phyloP scores from a whole-genome alignment of 352 stramenopile genomes.

The Blastocystis sp. region DNA sequence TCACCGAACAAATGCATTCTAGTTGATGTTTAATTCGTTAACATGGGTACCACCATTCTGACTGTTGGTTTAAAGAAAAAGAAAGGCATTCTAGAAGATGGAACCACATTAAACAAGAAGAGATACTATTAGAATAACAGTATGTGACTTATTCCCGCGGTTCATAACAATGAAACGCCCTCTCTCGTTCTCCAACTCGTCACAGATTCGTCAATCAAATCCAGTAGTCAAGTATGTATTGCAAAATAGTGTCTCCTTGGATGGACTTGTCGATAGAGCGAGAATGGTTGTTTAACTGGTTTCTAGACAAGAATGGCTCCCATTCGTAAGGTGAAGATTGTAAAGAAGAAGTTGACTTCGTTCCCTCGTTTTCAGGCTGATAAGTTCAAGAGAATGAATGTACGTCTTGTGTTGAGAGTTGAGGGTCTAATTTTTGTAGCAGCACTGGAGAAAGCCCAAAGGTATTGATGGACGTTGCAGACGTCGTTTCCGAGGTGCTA shows the following conservation, averaged over 20 bases:
- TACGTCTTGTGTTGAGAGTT: slow-evolving; percentile 94
- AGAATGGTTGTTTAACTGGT: slow-evolving; percentile 6
- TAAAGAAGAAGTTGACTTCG: slow-evolving; percentile 99
- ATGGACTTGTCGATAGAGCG: background rate
- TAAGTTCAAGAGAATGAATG: slow-evolving; percentile 64
- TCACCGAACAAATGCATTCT: background rate
- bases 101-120: background rate
- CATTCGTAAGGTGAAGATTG: slow-evolving; percentile 73
- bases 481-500: slow-evolving; percentile 94
- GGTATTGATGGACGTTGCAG: slow-evolving; percentile 98
- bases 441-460: slow-evolving; percentile 91
- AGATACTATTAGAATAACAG: background rate
- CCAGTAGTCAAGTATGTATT: background rate
- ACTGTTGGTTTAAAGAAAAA: background rate
- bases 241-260: background rate
- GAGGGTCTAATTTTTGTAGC: slow-evolving; percentile 69
- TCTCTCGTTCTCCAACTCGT: background rate
- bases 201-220: background rate
- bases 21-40: background rate
- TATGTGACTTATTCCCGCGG: too few relatives aligned
- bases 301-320: slow-evolving; percentile 75
- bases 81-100: background rate
- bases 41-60: too few relatives aligned
- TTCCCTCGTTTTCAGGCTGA: slow-evolving; percentile 93
- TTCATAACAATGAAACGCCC: background rate